Evolutionary conservation across 1,284 basidiomycete genomes (phyloP).

Genomic region (Rhodotorula sp.): DNA sequence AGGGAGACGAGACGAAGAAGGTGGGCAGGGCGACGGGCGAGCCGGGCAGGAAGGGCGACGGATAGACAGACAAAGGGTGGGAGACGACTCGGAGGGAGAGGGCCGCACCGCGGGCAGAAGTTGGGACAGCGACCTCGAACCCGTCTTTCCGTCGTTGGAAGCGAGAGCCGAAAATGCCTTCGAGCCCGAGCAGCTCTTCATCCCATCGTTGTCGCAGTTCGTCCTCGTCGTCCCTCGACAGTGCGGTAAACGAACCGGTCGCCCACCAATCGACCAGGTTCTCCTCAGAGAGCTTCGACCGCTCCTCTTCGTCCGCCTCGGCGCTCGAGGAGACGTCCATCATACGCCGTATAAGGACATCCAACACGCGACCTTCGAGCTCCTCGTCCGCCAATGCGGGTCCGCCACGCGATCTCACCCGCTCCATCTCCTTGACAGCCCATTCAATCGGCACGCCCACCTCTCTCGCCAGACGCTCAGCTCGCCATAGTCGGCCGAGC

Average conservation of each 20-base stretch:
- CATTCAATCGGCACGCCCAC: conserved; percentile 76
- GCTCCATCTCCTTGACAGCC: conserved; percentile 59
- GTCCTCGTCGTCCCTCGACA: conserved; percentile 43
- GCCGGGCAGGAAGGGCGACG: conserved; percentile 47
- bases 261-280: neutral
- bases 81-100: conserved; percentile 68
- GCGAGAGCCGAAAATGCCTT: conserved; percentile 55
- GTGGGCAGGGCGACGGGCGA: conserved; percentile 58
- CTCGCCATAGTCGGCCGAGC: conserved; percentile 73
- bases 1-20: conserved; percentile 71
- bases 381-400: conserved; percentile 37
- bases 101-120: conserved; percentile 44
- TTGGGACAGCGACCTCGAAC: conserved; percentile 46
- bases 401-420: conserved; percentile 71
- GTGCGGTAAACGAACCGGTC: neutral
- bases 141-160: conserved; percentile 42
- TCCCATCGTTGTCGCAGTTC: conserved; percentile 60
- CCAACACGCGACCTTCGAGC: conserved; percentile 46
- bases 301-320: conserved; percentile 53
- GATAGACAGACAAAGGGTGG: conserved; percentile 58
- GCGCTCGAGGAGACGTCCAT: conserved; percentile 51
- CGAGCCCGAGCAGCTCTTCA: conserved; percentile 66
- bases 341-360: conserved; percentile 46
- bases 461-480: conserved; percentile 76
- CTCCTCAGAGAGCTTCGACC: conserved; percentile 17